Percentiles rank a stretch among this genome's conserved stretches.
These are phyloP conservation scores for Gentiana macrophylla DNA, from an alignment of 257 asterid species.

Conservation along the genomic window DNA sequence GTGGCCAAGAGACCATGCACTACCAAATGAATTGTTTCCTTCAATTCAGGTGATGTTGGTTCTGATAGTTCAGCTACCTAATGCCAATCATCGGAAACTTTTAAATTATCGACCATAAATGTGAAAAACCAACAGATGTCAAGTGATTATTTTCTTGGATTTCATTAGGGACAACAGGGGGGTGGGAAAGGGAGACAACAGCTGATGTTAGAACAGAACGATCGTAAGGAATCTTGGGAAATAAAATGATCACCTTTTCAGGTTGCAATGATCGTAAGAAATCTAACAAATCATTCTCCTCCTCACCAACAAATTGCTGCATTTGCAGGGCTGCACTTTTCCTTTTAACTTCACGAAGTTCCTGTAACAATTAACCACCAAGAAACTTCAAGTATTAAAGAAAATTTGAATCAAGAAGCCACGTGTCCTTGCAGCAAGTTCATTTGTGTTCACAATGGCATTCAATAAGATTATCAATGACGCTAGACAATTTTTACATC, in stretches of 20 bases:
- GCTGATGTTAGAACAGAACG: too few species aligned
- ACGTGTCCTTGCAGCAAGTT: too few species aligned
- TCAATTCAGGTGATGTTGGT: slow-evolving; percentile 65
- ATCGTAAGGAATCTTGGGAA: too few species aligned
- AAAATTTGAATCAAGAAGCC: too few species aligned
- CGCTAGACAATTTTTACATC: too few species aligned
- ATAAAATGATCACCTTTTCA: slow-evolving; percentile 51
- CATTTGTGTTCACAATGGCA: too few species aligned
- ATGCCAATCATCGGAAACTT: slow-evolving; percentile 3
- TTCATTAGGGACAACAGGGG: not conserved
- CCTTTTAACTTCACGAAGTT: slow-evolving; percentile 80
- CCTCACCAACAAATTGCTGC: slow-evolving; percentile 98
- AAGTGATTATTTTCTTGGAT: too few species aligned
- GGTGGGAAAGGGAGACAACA: not conserved
- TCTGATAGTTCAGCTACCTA: slow-evolving; percentile 96
- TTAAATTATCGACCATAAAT: not conserved
- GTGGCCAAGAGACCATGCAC: slow-evolving; percentile 96
- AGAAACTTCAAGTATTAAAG: too few species aligned
- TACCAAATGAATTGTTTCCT: slow-evolving; percentile 68
- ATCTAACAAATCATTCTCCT: slow-evolving; percentile 87
- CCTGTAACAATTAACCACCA: slow-evolving; percentile 34
- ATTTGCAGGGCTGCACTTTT: slow-evolving; percentile 91
- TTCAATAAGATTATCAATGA: too few species aligned
- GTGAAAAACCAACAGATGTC: not conserved
- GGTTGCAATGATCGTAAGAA: slow-evolving; percentile 84